Base-by-base conservation (phyloP, 2,329 filamentous ascomycete species). In the Didymella segeticola region DNA sequence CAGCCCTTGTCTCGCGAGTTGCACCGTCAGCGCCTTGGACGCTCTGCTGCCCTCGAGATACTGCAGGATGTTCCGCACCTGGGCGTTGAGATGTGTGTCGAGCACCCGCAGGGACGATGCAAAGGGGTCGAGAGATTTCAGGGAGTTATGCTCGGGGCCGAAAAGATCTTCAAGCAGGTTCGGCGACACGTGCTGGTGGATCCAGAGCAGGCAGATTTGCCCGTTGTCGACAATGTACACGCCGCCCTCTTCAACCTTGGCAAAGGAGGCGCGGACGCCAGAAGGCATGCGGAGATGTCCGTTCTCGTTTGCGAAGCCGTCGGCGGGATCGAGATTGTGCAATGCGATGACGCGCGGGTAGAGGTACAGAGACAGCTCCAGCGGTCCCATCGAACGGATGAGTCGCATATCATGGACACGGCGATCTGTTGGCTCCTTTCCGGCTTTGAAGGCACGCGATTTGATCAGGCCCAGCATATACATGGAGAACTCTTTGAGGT, bases 151-250 rank as follows among this genome's bases (percentile, higher is more conserved):
- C 36, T 85, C 90, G 56, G 88, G 83, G 10, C 95, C 95, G 65
- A 99, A 97, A 2, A 99, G 85, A 71, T 99, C 95, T 58, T 88
- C 82, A 12, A 99, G 83, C 8, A 99, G 82, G 71, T 97, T 96
- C 1, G 93, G 93, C 17, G 92, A 96, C 15, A 96, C 95, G 72
- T 96, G 90, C 1, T 88, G 82, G 72, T 99, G 95, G 62, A 98
- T 82, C 95, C 95, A 99, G 14, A 99, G 79, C 20, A 98, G 83
- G 68, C 92, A 90, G 61, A 90, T 86, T 73, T 99, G 95, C 5
- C 95, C 95, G 66, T 98, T 97, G 73, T 99, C 95, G 19, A 99
- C 88, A 15, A 99, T 79, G 72, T 99, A 99, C 1, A 89, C 95
- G 26, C 95, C 95, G 23, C 95, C 95, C 48, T 96, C 88, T 76